Evolutionary conservation across 805 yeast genomes (phyloP).

Genomic region (Geotrichum ghanense): DNA sequence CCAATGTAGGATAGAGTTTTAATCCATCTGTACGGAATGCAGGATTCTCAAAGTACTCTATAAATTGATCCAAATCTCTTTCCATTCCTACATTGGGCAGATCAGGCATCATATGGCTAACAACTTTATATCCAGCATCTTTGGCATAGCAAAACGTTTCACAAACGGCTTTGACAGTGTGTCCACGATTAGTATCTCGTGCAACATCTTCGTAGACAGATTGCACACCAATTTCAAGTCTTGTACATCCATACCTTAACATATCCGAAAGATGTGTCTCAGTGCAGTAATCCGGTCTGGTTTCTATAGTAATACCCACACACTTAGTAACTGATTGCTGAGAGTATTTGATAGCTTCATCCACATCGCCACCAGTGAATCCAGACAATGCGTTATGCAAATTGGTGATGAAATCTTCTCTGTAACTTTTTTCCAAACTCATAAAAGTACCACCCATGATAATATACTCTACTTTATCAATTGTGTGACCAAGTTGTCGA

Average conservation of each 20-base stretch:
- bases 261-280: conserved; percentile 91
- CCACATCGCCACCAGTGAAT: conserved; percentile 65
- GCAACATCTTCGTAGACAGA: conserved; percentile 97
- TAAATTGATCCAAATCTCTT: conserved; percentile 89
- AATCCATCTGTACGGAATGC: conserved; percentile 95
- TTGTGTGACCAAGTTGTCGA: conserved; percentile 88
- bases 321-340: conserved; percentile 94
- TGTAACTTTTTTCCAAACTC: conserved; percentile 82
- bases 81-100: conserved; percentile 98
- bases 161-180: conserved; percentile 91
- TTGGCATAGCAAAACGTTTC: conserved; percentile 94
- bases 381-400: conserved; percentile 96
- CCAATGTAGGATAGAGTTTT: conserved; percentile 90
- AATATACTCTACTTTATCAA: conserved; percentile 94
- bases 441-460: conserved; percentile 99
- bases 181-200: conserved; percentile 95
- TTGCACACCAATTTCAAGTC: conserved; percentile 95
- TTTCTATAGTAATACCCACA: conserved; percentile 96
- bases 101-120: conserved; percentile 99
- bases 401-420: conserved; percentile 81
- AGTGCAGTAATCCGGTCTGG: conserved; percentile 97
- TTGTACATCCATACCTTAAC: conserved; percentile 93
- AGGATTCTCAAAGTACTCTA: conserved; percentile 94
- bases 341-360: conserved; percentile 82
- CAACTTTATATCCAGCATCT: conserved; percentile 96